Conservation (phyloP, 2,329 filamentous ascomycete genomes). For the Colletotrichum sp. region DNA sequence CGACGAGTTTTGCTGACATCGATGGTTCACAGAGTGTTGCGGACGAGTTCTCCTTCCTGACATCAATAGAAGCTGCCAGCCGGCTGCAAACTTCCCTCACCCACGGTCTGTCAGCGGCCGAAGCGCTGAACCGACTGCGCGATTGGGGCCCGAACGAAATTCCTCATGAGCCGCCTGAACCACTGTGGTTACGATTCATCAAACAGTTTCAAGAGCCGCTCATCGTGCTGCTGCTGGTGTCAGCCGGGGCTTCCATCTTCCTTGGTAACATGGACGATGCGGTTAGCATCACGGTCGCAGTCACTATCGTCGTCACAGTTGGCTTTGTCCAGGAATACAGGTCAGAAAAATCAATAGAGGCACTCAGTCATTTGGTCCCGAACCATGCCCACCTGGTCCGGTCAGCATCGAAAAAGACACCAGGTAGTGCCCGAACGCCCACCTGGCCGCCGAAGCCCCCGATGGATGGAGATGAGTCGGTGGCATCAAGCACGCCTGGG, state of each 20-base stretch:
- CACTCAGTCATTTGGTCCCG: slow-evolving; percentile 89
- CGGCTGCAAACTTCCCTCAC: slow-evolving; percentile 82
- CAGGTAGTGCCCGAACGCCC: slow-evolving; percentile 38
- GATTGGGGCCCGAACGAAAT: slow-evolving; percentile 92
- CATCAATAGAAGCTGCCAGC: slow-evolving; percentile 78
- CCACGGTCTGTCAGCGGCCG: slow-evolving; percentile 79
- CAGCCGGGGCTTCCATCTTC: slow-evolving; percentile 85
- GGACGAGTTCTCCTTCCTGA: slow-evolving; percentile 70
- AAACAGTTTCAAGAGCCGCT: slow-evolving; percentile 97
- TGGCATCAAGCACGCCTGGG: slow-evolving; percentile 59
- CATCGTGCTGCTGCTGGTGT: slow-evolving; percentile 89
- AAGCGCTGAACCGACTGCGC: slow-evolving; percentile 80
- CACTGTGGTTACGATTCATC: slow-evolving; percentile 91
- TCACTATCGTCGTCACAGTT: slow-evolving; percentile 95
- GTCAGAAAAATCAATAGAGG: slow-evolving; percentile 96
- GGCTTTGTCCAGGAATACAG: slow-evolving; percentile 98
- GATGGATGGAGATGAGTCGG: slow-evolving; percentile 39
- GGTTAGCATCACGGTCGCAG: slow-evolving; percentile 91
- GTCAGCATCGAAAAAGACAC: slow-evolving; percentile 45
- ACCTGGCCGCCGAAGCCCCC: slow-evolving; percentile 57
- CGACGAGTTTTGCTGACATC: background rate
- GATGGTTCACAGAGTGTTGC: slow-evolving; percentile 51
- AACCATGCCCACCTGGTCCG: slow-evolving; percentile 96
- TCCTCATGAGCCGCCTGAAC: slow-evolving; percentile 90
- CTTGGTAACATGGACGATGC: slow-evolving; percentile 96